A percentile compares a stretch with the other conserved stretches of the same genome.
phyloP scores from a whole-genome alignment of 306 rosid genomes.

The Rosa chinensis region DNA sequence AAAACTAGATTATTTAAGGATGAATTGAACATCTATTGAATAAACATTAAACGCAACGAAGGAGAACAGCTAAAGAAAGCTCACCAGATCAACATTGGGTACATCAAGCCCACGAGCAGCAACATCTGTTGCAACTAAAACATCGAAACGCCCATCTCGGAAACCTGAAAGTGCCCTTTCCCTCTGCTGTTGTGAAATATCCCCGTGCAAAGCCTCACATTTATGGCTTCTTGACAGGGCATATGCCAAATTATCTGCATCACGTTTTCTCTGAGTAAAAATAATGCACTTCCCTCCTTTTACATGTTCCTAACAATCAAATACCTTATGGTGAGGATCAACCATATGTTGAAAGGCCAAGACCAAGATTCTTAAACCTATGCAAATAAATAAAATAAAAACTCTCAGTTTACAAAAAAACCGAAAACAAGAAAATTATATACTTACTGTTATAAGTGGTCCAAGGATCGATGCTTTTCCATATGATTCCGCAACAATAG shows the following conservation, averaged over 20 bases:
- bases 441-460: constrained; percentile 72
- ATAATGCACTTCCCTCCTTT: constrained; percentile 96
- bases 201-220: constrained; percentile 98
- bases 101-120: constrained; percentile 98
- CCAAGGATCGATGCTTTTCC: constrained; percentile 77
- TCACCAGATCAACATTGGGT: constrained; percentile 97
- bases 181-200: constrained; percentile 87
- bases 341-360: constrained; percentile 6
- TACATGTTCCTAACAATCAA: constrained; percentile 69
- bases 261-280: constrained; percentile 96
- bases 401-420: too few relatives aligned
- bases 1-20: background rate
- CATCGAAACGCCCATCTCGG: constrained; percentile 73
- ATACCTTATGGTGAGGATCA: constrained; percentile 21
- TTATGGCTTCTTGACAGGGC: constrained; percentile 57
- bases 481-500: constrained; percentile 54
- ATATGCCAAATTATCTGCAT: constrained; percentile 86
- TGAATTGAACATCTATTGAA: background rate
- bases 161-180: constrained; percentile 90
- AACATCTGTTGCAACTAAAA: constrained; percentile 95
- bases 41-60: background rate
- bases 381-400: background rate
- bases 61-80: constrained; percentile 25
- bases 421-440: constrained; percentile 4
- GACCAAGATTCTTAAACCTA: background rate